Percentiles rank a stretch among this genome's conserved stretches.
Conservation (phyloP, 441 rosid species). For the Theobroma grandiflorum region DNA sequence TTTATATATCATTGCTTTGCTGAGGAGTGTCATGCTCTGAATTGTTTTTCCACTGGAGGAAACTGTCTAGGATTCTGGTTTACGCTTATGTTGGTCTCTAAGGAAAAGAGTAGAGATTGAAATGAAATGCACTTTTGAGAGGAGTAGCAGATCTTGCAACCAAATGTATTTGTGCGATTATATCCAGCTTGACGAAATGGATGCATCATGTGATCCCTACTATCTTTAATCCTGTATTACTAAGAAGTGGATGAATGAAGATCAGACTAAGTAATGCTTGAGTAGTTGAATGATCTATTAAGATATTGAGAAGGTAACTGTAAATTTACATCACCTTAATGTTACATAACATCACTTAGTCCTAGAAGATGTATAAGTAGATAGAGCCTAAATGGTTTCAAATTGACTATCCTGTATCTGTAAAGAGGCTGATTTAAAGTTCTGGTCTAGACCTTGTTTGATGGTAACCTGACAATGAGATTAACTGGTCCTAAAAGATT, state of each 20-base stretch:
- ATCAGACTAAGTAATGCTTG: background rate
- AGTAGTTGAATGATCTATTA: background rate
- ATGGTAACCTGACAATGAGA: background rate
- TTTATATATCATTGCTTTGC: background rate
- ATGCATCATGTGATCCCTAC: background rate
- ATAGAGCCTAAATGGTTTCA: background rate
- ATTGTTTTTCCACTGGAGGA: background rate
- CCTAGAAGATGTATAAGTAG: background rate
- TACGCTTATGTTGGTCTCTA: background rate
- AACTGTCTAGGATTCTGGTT: background rate
- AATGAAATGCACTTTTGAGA: background rate
- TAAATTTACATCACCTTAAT: background rate
- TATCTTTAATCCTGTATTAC: background rate
- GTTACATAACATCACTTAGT: background rate
- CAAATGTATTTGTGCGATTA: background rate
- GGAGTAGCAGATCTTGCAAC: background rate
- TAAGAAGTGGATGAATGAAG: background rate
- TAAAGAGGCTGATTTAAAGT: background rate
- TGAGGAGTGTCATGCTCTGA: background rate
- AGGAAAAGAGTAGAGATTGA: background rate
- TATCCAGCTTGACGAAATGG: background rate
- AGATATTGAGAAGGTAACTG: too few relatives aligned
- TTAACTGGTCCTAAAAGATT: background rate
- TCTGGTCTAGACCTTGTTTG: constrained; percentile 2
- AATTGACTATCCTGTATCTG: background rate